Evolutionary conservation across 371 early-diverging fungal genomes (phyloP), one percentile per base, ranked within the genome.

Genomic region (Gilbertella persicaria): DNA sequence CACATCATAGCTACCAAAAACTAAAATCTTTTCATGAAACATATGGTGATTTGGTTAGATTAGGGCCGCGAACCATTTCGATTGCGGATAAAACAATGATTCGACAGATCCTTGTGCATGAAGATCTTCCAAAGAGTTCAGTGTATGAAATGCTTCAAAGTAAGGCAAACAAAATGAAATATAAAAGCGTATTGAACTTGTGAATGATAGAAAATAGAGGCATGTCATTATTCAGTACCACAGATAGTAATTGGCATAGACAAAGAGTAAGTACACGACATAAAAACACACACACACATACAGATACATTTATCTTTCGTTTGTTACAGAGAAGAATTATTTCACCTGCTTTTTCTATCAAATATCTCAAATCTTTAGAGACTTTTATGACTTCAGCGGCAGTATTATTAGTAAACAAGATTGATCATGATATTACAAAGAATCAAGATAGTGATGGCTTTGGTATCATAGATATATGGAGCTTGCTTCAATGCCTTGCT

Each of bases 321-420:
- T 19, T 19, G 20, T 42, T n/a, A n/a, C n/a, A 72, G 73, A 59
- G 73, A 65, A 71, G 70, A 17, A 54, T 73, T 10, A 45, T 75
- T 24, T 61, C 76, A 9, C 79, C 73, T 5, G 79, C 79, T 1
- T 78, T 78, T 39, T 69, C 74, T 0, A 38, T 68, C 25, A 62
- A 62, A 6, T 75, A 75, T 35, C 64, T 78, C 12, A 60, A 51
- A 7, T 65, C 75, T 2, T 53, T 78, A 5, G 76, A 78, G 37
- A 64, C 59, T 0, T 62, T 60, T 21, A 68, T 78, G 65, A 33
- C 36, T 12, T 17, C 40, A 0, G 52, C 50, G 4, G 55, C 58
- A 2, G 25, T 59, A 8, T 36, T 35, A 1, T 47, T 77, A n/a
- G 17, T 73, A 0, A 30, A 44, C 4, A 57, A 60, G 14, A 50